phyloP scores from a whole-genome alignment of 768 basidiomycete species.

The Cystobasidium ongulense region DNA sequence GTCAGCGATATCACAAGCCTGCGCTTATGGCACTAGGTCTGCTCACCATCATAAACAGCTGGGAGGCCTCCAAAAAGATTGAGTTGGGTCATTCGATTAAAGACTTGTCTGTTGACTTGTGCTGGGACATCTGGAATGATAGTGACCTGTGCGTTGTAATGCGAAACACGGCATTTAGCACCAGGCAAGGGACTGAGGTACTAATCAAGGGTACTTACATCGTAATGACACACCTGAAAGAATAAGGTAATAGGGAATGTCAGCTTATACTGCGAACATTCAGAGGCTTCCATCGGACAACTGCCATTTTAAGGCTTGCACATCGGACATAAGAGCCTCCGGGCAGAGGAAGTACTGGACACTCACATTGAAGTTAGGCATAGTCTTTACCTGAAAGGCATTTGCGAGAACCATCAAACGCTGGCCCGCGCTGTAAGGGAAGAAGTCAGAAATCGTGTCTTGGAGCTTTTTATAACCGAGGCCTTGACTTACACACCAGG shows the following conservation, averaged over 20 bases:
- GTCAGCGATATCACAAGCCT: background rate
- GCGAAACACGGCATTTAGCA: no score
- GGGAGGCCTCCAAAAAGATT: background rate
- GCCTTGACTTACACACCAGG: background rate
- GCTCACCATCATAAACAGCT: constrained; percentile 25
- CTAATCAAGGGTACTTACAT: no score
- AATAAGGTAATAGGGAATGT: no score
- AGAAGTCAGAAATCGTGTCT: no score
- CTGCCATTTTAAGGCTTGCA: no score
- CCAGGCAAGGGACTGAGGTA: no score
- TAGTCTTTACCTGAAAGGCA: background rate
- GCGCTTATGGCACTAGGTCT: background rate
- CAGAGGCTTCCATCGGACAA: no score
- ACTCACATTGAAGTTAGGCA: background rate
- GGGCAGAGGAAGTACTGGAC: background rate
- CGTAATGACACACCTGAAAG: background rate
- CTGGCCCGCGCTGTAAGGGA: background rate
- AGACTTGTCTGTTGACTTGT: constrained; percentile 9
- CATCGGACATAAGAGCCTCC: background rate
- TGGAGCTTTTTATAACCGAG: no score
- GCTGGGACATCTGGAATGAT: constrained; percentile 10
- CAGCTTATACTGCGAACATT: no score
- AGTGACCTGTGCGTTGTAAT: background rate
- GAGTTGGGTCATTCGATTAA: background rate
- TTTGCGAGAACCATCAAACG: constrained; percentile 8